Evolutionary conservation across 108 stramenopile genomes (phyloP), one percentile per base, ranked within the genome.

Genomic region (Bacterosira constricta): DNA sequence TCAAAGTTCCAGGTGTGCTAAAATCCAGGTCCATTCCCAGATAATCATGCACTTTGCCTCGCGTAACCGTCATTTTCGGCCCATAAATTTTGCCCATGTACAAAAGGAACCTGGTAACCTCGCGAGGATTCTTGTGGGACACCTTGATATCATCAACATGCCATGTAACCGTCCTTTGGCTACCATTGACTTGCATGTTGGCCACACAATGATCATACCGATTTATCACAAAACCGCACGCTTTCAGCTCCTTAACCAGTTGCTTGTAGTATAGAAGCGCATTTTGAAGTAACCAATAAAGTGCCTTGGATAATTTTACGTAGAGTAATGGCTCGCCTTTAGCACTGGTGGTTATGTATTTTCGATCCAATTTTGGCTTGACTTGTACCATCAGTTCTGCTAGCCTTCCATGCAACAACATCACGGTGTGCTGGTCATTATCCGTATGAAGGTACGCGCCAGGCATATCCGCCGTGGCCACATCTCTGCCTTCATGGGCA

Each of bases 21-120:
- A 58, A 87, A 53, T 79, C 75, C 11, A 84, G 9, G 6, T 38
- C 39, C 81, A 84, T 86, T 12, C 80, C 86, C 9, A 83, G 73
- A 38, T 74, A 86, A n/a, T 65, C 58, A 56, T 79, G 77, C 2
- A 25, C 21, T 5, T 41, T 47, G 35, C 84, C 80, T 47, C 72
- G 54, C 4, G 18, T 52, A 2, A 29, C 6, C 9, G 32, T 38
- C 26, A 45, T 42, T n/a, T n/a, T n/a, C 8, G 45, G 18, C 12
- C 51, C 73, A 36, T 75, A 75, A 10, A 42, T 38, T 6, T 37
- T 6, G 17, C 63, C 52, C 6, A 66, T 46, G 65, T 27, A 45
- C 18, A 41, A 7, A 15, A 72, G 39, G 17, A 73, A 29, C 54
- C 10, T 9, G 12, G 55, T 50, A 45, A 65, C 60, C 17, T 39